Base-by-base conservation (phyloP, 1,284 basidiomycete genomes). In the Marasmius oreades region DNA sequence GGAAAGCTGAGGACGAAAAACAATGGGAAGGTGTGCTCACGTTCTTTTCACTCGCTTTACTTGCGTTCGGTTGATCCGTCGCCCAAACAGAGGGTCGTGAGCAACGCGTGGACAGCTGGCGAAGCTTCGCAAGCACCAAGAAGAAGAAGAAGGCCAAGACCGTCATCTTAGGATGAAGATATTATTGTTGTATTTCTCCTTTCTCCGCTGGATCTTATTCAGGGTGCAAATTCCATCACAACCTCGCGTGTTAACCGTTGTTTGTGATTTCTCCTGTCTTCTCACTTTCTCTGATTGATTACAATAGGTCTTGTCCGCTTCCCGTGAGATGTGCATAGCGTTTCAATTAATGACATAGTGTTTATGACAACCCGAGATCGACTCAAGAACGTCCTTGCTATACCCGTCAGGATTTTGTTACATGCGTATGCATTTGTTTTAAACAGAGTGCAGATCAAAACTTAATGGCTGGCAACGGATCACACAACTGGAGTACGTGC, bases 71-170 rank as follows among this genome's bases (percentile, higher is more conserved):
- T 36, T 22, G 11, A 44, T 23, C 22, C 20, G 33, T 42, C 39
- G 28, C 28, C 42, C 58, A 56, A 53, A 18, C 66, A 92, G 90
- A 86, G 57, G 84, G 73, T 28, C 78, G 90, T 60, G 90, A 93
- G 58, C 75, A 88, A 60, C 86, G 90, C 37, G 90, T 93, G n/a
- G 90, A 78, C 61, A 89, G 83, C 64, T 93, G 90, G 90, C 79
- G 90, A 53, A 76, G 73, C 34, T 93, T 93, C 66, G 71, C 80
- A 14, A 81, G 50, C 37, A 70, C 74, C 11, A 84, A 84, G 71
- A 84, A 85, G 68, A 91, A 90, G 75, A 92, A 91, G 77, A 92
- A 90, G 74, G 88, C 89, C 70, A 87, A 88, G 70, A 61, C 76
- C 52, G 74, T 75, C 46, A 67, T 92, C 55, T 83, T 92, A 53